Evolutionary conservation across 495 filamentous ascomycete genomes (phyloP), one percentile per base, ranked within the genome.

Genomic region (Neurospora africana): DNA sequence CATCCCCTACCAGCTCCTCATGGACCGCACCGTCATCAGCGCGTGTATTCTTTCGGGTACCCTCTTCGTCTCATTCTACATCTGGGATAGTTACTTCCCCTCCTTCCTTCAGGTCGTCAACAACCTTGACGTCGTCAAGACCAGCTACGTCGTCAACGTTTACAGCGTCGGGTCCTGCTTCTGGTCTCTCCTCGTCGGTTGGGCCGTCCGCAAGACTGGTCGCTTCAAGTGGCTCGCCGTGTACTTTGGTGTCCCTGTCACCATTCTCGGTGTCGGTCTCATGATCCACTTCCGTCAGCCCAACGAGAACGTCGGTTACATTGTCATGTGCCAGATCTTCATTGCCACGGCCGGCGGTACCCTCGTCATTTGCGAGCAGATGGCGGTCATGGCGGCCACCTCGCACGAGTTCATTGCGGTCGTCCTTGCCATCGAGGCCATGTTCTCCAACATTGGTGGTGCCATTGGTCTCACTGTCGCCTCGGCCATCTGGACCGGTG

Each of bases 241-340:
- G 23, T 82, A 86, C 77, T 84, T 90, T 67, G 85, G 91, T 30
- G 86, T 90, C 3, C 86, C 89, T 0, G 86, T 91, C 19, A 84
- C 91, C 70, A 87, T 92, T 84, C 74, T 86, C 82, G 91, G 89
- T 27, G 84, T 71, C 47, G 91, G 90, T 11, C 83, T 93, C 39
- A 89, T 93, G 86, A 91, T 94, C 74, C 82, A 91, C 74, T 93
- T 92, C 86, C 74, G 76, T 27, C 81, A 87, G 70, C 80, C 83
- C 3, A 81, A 85, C 39, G 79, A 81, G 21, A 75, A 83, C 68
- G 83, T 93, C 67, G 91, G 89, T 33, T 92, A 89, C 78, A 81
- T 94, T 23, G 82, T 93, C 80, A 91, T 93, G 89, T 90, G 87
- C 75, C 91, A 93, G 79, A 91, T 93, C 78, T 90, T 93, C 81